phyloP scores from a whole-genome alignment of 2,329 filamentous ascomycete species.

The Lecanosticta acicola region DNA sequence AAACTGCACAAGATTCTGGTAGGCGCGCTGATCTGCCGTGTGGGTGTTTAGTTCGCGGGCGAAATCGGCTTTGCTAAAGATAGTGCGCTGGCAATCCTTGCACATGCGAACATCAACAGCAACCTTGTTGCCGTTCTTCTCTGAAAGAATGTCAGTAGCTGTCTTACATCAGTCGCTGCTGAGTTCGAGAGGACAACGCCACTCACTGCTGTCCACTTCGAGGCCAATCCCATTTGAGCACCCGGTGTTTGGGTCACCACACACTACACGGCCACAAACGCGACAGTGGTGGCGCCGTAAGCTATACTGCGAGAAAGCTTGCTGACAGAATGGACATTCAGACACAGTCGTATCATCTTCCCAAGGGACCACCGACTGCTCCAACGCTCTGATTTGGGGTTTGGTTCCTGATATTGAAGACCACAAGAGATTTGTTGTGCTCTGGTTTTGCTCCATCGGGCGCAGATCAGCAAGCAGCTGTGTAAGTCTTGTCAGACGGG shows the following conservation, averaged over 20 bases:
- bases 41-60: conserved; percentile 60
- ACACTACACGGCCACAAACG: conserved; percentile 88
- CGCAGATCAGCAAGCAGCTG: conserved; percentile 72
- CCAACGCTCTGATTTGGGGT: conserved; percentile 65
- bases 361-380: conserved; percentile 85
- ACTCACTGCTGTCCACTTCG: conserved; percentile 62
- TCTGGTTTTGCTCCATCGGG: conserved; percentile 52
- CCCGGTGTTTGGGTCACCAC: conserved; percentile 74
- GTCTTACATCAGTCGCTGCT: conserved; percentile 23
- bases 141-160: conserved; percentile 33
- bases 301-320: conserved; percentile 89
- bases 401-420: conserved; percentile 59
- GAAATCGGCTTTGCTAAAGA: conserved; percentile 74
- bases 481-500: conserved; percentile 83
- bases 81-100: conserved; percentile 70
- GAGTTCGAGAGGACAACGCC: too few species aligned
- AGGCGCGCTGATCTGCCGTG: conserved; percentile 71
- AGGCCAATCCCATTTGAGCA: conserved; percentile 83
- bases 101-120: conserved; percentile 85
- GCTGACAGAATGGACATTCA: conserved; percentile 89
- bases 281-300: conserved; percentile 92
- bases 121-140: conserved; percentile 49
- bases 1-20: conserved; percentile 78
- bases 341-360: conserved; percentile 78
- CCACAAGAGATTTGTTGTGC: conserved; percentile 49